Percentiles rank a stretch among this genome's conserved stretches.
Conservation (phyloP, 352 stramenopile genomes). For the Phytophthora meadii region DNA sequence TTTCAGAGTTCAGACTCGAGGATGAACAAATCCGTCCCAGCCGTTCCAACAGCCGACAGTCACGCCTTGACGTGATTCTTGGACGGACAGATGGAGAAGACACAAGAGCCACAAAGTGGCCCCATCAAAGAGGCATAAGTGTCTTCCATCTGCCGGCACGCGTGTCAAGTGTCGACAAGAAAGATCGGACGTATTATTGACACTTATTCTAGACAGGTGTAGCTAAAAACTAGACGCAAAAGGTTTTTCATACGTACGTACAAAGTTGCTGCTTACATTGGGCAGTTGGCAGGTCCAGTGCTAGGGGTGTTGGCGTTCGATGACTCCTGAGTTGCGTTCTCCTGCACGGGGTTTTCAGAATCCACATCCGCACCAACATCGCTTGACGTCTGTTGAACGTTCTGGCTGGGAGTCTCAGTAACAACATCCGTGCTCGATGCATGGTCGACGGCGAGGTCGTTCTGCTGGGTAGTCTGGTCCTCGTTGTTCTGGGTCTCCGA, state of each 20-base stretch:
- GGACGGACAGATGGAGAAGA: slow-evolving; percentile 18
- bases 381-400: not conserved
- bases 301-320: slow-evolving; percentile 1
- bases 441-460: not conserved
- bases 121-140: slow-evolving; percentile 15
- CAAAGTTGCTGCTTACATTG: slow-evolving; percentile 21
- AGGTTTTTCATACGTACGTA: slow-evolving; percentile 9
- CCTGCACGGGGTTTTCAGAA: slow-evolving; percentile 2
- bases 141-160: slow-evolving; percentile 18
- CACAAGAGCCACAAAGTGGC: slow-evolving; percentile 12
- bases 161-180: slow-evolving; percentile 2
- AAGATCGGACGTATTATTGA: slow-evolving; percentile 7
- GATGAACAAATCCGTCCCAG: slow-evolving; percentile 12
- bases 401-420: not conserved
- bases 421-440: not conserved
- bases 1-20: not conserved
- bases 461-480: not conserved
- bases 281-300: slow-evolving; percentile 25
- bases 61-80: slow-evolving; percentile 9
- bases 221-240: slow-evolving; percentile 4
- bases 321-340: not conserved
- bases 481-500: slow-evolving; percentile 1
- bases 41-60: slow-evolving; percentile 10
- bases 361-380: slow-evolving; percentile 1
- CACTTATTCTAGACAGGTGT: slow-evolving; percentile 10